Base-by-base conservation (phyloP, 495 filamentous ascomycete genomes). In the Annulohypoxylon maeteangense region DNA sequence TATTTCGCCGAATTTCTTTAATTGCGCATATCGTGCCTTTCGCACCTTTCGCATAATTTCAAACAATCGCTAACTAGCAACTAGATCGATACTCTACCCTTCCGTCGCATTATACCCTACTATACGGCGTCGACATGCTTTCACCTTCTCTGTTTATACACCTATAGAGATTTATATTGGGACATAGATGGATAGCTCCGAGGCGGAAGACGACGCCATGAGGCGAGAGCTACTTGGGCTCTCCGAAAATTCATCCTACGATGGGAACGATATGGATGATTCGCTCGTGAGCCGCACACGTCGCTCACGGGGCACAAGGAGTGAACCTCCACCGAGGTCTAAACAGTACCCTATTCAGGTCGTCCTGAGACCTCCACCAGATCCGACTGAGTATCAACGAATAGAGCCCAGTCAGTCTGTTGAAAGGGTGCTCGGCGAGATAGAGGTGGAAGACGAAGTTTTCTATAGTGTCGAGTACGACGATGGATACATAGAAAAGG, bases 401-500 rank as follows among this genome's bases (percentile, higher is more conserved):
- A 67, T 77, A 36, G 18, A 61, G 5, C 56, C 69, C 8, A 75
- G 66, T 48, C 55, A 48, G 63, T 38, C 27, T 29, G 64, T 72
- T 16, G 22, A 55, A 27, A 59, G 54, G 11, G 22, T 75, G 3
- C n/a, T 76, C 1, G 64, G 74, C 3, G 62, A 74, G 31, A 27
- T 62, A 22, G 68, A 68, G 14, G 32, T 29, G 2, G 68, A 58
- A 6, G 74, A 44, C 11, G 66, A 72, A n/a, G 8, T 56, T 16
- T 53, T 54, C 7, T 75, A 69, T 44, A 62, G n/a, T 16, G 50
- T 75, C n/a, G 80, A 82, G 42, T 80, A 76, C 27, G 53, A 70
- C 53, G 75, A 79, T 42, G 70, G 74, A 10, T 62, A 59, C 25
- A 68, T 75, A 56, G 62, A 74, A 36, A 16, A 70, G 54, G 76